These are phyloP conservation scores for Camellia lanceoleosa DNA, from an alignment of 148 eudicot genomes.

Conservation along the genomic window DNA sequence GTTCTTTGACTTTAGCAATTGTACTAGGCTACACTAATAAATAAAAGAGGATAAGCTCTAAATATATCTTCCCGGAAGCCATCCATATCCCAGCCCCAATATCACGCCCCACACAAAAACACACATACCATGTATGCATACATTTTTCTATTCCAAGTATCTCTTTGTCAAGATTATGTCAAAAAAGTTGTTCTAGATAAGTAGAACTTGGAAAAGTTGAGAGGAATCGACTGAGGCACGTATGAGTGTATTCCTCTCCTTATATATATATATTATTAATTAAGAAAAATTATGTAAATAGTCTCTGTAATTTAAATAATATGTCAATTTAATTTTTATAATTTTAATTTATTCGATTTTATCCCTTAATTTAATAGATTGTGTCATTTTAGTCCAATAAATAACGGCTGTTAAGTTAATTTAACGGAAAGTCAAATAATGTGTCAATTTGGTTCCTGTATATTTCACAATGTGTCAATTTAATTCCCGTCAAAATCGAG, in stretches of 20 bases:
- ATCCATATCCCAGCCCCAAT: conserved; percentile 39
- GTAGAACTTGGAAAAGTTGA: neutral
- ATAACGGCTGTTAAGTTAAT: no score
- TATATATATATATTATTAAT: neutral
- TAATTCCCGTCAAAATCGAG: no score
- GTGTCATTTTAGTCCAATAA: no score
- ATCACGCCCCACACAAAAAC: conserved; percentile 10
- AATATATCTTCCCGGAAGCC: neutral
- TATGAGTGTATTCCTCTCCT: neutral
- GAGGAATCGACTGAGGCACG: neutral
- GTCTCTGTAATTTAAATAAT: no score
- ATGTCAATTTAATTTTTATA: no score
- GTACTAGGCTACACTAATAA: neutral
- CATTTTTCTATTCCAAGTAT: neutral
- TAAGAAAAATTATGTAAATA: no score
- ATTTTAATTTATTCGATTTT: no score
- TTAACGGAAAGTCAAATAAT: no score
- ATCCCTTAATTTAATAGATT: no score
- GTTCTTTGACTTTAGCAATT: conserved; percentile 23
- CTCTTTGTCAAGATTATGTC: conserved; percentile 6
- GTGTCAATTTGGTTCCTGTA: no score
- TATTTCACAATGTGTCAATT: no score
- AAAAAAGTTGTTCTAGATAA: neutral
- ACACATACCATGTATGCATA: neutral
- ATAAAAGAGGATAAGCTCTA: conserved; percentile 27